These are phyloP conservation scores for Yamadazyma taylorii DNA, from an alignment of 1,139 yeast genomes.

Conservation along the genomic window DNA sequence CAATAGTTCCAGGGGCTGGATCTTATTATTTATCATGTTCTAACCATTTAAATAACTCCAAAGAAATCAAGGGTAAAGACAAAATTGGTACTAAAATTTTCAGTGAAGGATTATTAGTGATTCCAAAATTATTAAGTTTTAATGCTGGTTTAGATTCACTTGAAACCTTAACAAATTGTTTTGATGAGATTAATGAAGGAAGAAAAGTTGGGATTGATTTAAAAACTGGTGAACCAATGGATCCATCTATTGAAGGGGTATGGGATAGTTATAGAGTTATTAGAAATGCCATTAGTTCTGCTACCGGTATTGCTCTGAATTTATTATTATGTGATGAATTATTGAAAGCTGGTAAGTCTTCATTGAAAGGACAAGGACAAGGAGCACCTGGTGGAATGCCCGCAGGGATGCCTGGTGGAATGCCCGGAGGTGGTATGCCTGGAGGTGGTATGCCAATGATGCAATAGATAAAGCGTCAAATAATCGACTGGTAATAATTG, in stretches of 20 bases:
- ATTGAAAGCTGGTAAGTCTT: conserved; percentile 92
- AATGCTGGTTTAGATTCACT: conserved; percentile 94
- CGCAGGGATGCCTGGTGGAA: conserved; percentile 13
- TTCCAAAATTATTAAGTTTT: conserved; percentile 90
- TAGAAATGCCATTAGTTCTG: conserved; percentile 88
- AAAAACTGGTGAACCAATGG: conserved; percentile 92
- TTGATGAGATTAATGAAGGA: conserved; percentile 84
- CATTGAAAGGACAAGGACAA: conserved; percentile 56
- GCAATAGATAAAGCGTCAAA: conserved; percentile 1
- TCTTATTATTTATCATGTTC: conserved; percentile 88
- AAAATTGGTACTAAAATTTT: conserved; percentile 92
- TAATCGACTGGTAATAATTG: too few species aligned
- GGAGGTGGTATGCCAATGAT: conserved; percentile 15
- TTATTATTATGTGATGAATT: conserved; percentile 92
- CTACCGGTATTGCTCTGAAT: conserved; percentile 93
- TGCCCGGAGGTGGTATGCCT: conserved; percentile 27
- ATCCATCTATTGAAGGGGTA: conserved; percentile 89
- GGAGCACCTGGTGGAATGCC: conserved; percentile 14
- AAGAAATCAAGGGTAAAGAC: conserved; percentile 76
- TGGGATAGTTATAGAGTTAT: conserved; percentile 96
- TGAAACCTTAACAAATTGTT: conserved; percentile 85
- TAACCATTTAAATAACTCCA: conserved; percentile 56
- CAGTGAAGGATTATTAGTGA: conserved; percentile 84
- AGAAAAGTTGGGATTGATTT: conserved; percentile 89
- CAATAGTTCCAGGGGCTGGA: conserved; percentile 96